Percentiles rank a stretch among this genome's conserved stretches.
These are phyloP conservation scores for Nemania sp. DNA, from an alignment of 2,329 filamentous ascomycete species.

Conservation along the genomic window DNA sequence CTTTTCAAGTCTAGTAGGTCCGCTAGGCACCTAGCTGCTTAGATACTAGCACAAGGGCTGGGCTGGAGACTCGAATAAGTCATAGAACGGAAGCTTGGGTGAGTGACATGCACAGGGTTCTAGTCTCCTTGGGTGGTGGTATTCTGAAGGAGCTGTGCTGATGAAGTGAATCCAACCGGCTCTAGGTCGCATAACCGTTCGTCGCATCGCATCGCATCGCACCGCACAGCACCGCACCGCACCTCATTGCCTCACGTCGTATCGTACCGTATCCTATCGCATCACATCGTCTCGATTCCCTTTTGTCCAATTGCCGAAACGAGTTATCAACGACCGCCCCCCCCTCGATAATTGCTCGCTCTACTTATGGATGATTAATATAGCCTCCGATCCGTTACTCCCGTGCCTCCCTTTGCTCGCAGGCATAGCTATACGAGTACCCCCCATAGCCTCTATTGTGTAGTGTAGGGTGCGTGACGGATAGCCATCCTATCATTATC, in stretches of 20 bases:
- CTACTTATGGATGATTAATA: conserved; percentile 8
- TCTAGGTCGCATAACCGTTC: conserved; percentile 18
- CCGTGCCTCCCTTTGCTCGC: neutral
- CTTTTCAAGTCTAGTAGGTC: neutral
- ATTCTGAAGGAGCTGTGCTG: conserved; percentile 19
- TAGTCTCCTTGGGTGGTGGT: neutral
- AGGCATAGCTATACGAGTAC: conserved; percentile 23
- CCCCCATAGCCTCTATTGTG: conserved; percentile 15
- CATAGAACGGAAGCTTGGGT: conserved; percentile 5
- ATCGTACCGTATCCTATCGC: conserved; percentile 14
- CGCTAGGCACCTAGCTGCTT: neutral
- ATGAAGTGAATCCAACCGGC: conserved; percentile 7
- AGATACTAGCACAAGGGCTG: neutral
- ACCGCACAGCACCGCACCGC: conserved; percentile 12
- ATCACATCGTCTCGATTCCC: conserved; percentile 14
- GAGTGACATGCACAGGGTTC: conserved; percentile 5
- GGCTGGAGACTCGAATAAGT: neutral
- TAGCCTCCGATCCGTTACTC: conserved; percentile 12
- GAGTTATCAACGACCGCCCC: conserved; percentile 1
- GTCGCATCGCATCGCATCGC: conserved; percentile 19
- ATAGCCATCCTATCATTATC: conserved; percentile 17
- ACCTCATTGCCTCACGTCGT: conserved; percentile 12
- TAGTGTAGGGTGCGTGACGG: conserved; percentile 19
- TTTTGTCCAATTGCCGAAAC: neutral
- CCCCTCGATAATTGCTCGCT: conserved; percentile 3